A percentile compares a stretch with the other conserved stretches of the same genome.
These are phyloP conservation scores for Cryptococcus sp. DNA, from an alignment of 1,284 basidiomycete genomes.

Conservation along the genomic window DNA sequence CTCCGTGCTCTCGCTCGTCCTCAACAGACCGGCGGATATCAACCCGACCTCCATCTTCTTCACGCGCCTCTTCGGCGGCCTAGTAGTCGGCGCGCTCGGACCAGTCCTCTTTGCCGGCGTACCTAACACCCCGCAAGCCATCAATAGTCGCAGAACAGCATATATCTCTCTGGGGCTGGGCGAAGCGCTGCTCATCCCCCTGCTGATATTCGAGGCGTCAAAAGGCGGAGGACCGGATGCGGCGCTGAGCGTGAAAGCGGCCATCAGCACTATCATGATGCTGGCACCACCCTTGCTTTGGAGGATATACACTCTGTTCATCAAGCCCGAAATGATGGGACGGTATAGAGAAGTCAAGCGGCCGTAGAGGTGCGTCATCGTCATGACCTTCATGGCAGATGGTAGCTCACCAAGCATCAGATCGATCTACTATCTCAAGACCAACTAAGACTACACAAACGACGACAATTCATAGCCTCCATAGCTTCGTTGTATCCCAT, in stretches of 20 bases:
- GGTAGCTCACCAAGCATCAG: background rate
- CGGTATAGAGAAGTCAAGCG: conserved; percentile 19
- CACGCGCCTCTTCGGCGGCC: conserved; percentile 24
- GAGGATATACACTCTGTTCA: conserved; percentile 26
- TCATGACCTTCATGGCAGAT: background rate
- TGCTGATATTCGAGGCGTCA: conserved; percentile 19
- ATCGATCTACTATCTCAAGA: too few relatives aligned
- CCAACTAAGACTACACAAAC: too few relatives aligned
- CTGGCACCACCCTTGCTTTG: conserved; percentile 29
- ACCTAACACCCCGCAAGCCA: conserved; percentile 19
- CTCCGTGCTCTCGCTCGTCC: conserved; percentile 21
- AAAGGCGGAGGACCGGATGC: conserved; percentile 14
- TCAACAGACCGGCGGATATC: conserved; percentile 23
- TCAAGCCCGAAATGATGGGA: conserved; percentile 28
- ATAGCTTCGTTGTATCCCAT: too few relatives aligned
- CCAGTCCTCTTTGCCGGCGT: conserved; percentile 21
- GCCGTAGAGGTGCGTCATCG: background rate
- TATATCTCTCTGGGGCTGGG: conserved; percentile 28
- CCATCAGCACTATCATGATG: conserved; percentile 14
- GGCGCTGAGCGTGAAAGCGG: conserved; percentile 14
- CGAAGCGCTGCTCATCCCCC: conserved; percentile 27
- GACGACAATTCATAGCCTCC: too few relatives aligned
- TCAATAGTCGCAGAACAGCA: conserved; percentile 14
- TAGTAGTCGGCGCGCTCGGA: conserved; percentile 29
- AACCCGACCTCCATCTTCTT: conserved; percentile 27